Evolutionary conservation across 2,329 filamentous ascomycete genomes (phyloP).

Genomic region (Ophiostoma sp.): DNA sequence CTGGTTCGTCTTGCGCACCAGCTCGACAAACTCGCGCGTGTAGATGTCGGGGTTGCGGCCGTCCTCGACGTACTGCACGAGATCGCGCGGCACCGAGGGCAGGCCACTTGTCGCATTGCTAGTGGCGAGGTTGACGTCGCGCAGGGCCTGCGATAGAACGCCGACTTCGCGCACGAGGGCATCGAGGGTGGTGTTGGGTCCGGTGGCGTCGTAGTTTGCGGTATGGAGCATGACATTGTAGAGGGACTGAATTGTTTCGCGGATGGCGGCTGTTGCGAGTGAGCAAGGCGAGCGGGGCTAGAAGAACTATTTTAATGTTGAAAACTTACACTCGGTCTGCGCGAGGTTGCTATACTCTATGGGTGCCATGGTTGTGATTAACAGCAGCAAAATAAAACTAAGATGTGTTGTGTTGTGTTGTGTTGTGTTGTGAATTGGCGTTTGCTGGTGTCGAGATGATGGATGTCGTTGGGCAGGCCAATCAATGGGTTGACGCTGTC

Average conservation of each 20-base stretch:
- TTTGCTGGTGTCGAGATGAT: not conserved
- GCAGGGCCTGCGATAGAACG: constrained; percentile 39
- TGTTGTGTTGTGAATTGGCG: not conserved
- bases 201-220: constrained; percentile 51
- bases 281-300: not conserved
- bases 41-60: constrained; percentile 70
- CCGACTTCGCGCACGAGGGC: constrained; percentile 53
- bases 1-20: constrained; percentile 61
- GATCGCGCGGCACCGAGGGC: constrained; percentile 54
- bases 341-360: constrained; percentile 31
- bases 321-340: constrained; percentile 25
- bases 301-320: not conserved
- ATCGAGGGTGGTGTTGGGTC: constrained; percentile 47
- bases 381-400: too few species aligned
- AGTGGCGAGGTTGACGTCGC: constrained; percentile 40
- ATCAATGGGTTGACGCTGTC: not conserved
- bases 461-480: not conserved
- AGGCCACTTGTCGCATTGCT: constrained; percentile 34
- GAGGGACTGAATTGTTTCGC: constrained; percentile 56
- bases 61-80: constrained; percentile 64
- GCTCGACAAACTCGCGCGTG: constrained; percentile 67
- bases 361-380: constrained; percentile 38
- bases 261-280: constrained; percentile 24
- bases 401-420: not conserved
- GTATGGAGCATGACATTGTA: constrained; percentile 61